Base-by-base conservation (phyloP, 345 rosid genomes). In the Euphorbia tirucalli region DNA sequence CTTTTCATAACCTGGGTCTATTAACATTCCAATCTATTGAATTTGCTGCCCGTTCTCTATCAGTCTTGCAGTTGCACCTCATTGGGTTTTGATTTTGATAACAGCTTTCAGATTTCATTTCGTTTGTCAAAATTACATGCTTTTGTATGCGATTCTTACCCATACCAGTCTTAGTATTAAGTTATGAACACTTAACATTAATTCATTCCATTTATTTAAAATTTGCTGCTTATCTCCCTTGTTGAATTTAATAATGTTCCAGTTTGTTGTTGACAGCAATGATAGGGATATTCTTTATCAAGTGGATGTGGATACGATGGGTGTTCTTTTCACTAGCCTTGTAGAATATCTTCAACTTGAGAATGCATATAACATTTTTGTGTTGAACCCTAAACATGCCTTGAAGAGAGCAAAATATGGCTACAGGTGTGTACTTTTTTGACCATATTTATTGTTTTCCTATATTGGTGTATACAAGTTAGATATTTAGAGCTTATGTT, bases 291-390 rank as follows among this genome's bases (percentile, higher is more conserved):
- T 78, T 66, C 79, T 85, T 63, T 89, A 90, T 91, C 98, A 95
- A 89, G 98, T 95, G 73, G 98, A 95, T 78, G 72, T 78, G 71
- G 97, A 89, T 65, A 78, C 86, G 93, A 82, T 92, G 90, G 99
- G 89, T 73, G 81, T 80, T 83, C 83, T 95, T 79, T 88, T 92
- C 82, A 66, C 87, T 73, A 88, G 98, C 86, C 96, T 95, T 71
- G 92, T 88, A 30, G 90, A 88, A 59, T 92, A 92, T 80, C 94
- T 92, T 81, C 93, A 92, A 74, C 90, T 95, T 69, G 97, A 73
- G 76, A 88, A 86, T 79, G 92, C 94, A 32, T 95, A 92, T 82
- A 95, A 90, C 76, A 76, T 95, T 78, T 90, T 95, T 75, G 72
- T 95, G 80, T 79, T 95, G 87, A 95, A 95, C 79, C 96, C 94